Evolutionary conservation across 768 basidiomycete species (phyloP), one percentile per base, ranked within the genome.

Genomic region (Lyophyllum shimeji): DNA sequence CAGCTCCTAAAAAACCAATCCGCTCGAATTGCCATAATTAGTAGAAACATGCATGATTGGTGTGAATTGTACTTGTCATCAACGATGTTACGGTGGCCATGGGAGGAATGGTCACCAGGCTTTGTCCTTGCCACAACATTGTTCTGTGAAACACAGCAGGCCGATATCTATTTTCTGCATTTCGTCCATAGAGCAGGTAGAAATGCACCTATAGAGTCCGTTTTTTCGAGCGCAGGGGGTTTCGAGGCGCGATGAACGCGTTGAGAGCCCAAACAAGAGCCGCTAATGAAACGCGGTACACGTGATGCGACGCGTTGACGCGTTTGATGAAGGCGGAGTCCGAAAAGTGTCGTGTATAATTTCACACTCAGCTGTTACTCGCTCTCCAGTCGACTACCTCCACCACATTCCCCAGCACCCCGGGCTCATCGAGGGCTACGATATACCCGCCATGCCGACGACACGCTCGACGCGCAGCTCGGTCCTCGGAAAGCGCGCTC

Each of bases 401-500:
- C 53, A 59, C 63, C 60, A 61, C 57, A 61, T 52, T 46, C 49
- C 40, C 56, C 45, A 55, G 37, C 56, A 42, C 33, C 33, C 18
- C 48, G 61, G 65, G 61, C 59, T 63, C 59, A 55, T 59, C 52
- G 59, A 18, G 29, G 55, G 42, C 46, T 13, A 50, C 59, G 23
- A 53, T 59, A 46, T 37, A 27, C 48, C 50, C 53, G 61, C 54
- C 50, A 81, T 81, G 79, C 75, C 71, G 64, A 75, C 76, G 34
- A 65, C 73, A 62, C 76, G 69, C 55, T 62, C 60, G 56, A 75
- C 71, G 24, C 76, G 77, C 48, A 77, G 75, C 68, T 77, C 80
- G 23, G 78, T 82, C 46, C 75, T 83, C 24, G 81, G 81, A 40
- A 83, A 83, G 65, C 75, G 81, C 53, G 61, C 74, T 42, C 79